Evolutionary conservation across 169 alveolate genomes (phyloP), one percentile per base, ranked within the genome.

Genomic region (Eimeria acervulina): DNA sequence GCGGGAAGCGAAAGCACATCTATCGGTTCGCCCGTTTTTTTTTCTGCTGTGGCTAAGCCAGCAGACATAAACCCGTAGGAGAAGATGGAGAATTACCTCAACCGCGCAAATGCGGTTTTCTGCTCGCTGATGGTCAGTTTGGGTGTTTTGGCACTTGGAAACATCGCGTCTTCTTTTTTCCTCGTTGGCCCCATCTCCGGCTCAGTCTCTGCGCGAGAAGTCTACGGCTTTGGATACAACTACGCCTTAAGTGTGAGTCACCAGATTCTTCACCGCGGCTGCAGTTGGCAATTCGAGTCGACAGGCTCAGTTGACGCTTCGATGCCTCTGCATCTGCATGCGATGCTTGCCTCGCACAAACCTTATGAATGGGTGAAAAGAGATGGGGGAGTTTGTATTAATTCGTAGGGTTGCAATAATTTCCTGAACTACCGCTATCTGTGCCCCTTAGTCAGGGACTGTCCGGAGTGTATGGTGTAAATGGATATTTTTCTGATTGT

Each of bases 21-120:
- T 59, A 21, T 21, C 68, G 8, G 68, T 21, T 51, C 2, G 1
- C 68, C 68, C 21, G 55, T 5, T 12, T 59, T 1, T 4, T 59
- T 59, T 59, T 59, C 21, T 21, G 19, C 26, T 59, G 68, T 59
- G n/a, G 19, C 8, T 59, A 59, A 70, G 21, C 44, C 81, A 70
- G 44, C 38, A 70, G 44, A 26, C 84, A 15, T 72, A 19, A 28
- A 36, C 7, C 84, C 26, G 47, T 10, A 51, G 15, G 59, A 0
- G 51, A 89, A 89, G 95, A 96, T 96, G 97, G 97, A 96, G 52
- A 94, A 96, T n/a, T 61, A 87, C 33, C 52, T 95, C 40, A 94
- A 96, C 90, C 85, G 97, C 59, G 93, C 94, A 40, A 96, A 96
- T 95, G 95, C 96, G 76, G 94, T 96, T 28, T 52, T 96, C 87